Base-by-base conservation (phyloP, 2,329 filamentous ascomycete genomes). In the Lecanicillium sp. region DNA sequence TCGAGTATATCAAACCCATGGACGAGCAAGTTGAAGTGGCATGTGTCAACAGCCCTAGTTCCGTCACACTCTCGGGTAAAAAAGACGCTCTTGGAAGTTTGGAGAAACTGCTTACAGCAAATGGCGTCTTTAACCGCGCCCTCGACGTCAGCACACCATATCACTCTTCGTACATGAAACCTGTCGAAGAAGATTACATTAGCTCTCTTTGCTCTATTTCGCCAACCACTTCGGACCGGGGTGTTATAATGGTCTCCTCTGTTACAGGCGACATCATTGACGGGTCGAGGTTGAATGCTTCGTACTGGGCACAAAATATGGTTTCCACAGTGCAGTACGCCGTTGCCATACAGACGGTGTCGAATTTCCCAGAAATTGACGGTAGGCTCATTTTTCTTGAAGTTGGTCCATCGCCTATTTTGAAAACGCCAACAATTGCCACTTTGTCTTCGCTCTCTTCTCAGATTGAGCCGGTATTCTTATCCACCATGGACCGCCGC, bases 291-390 rank as follows among this genome's bases (percentile, higher is more conserved):
- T 45, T 69, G 1, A 51, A 52, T 7, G 47, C 53, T 1, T 38
- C 46, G 0, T 74, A 73, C 45, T 74, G 70, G 70, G 55, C 57
- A 3, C 47, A 55, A 3, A 73, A 73, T 37, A 47, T 73, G 47
- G 57, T 62, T 1, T 62, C 59, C 3, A 59, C 60, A 1, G 70
- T 74, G 8, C 55, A 60, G 4, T 73, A 68, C 43, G 50, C 58
- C 7, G 49, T 55, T 5, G 68, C 67, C 1, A 43, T 73, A 4
- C 43, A 51, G 22, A 37, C 49, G 9, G 55, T 70, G 48, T 53
- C 63, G 40, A 30, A 9, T 41, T 51, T 2, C 35, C 55, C 4
- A 19, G 33, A 4, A 47, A 52, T 7, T 41, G 56, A 12, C 45
- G 47, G 5, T 62, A 64, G 0, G 51, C 59, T 9, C 32, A n/a